Evolutionary conservation across 768 basidiomycete species (phyloP), one percentile per base, ranked within the genome.

Genomic region (Suillus discolor): DNA sequence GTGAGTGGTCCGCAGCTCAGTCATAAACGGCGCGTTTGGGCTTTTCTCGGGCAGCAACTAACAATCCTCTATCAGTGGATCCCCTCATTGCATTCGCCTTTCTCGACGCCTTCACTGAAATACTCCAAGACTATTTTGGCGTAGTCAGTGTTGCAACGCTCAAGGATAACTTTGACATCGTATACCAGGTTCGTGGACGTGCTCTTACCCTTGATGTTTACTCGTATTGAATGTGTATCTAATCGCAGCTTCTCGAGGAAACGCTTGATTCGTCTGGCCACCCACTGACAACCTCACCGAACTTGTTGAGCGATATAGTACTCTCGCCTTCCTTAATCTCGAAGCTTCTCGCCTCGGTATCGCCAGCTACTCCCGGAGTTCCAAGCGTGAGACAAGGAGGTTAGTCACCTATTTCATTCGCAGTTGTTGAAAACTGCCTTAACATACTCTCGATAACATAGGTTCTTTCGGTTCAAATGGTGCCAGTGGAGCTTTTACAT

Each of bases 201-300:
- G 6, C n/a, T 12, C 15, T 25, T 51, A 31, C 23, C 57, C 25
- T 23, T 38, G 23, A 20, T 23, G 8, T 44, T 34, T 25, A 23
- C 23, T 63, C 6, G 44, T 18, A 36, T 64, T 8, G 31, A 25
- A 31, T 38, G 16, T 12, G 13, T 12, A 4, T 18, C 16, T 45
- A 57, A 16, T 54, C 44, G 13, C 69, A 96, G 93, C 86, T 99
- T 20, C 84, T 97, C 38, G 96, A 97, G 79, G 96, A 99, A 78
- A 96, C 93, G n/a, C 80, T 99, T 34, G 96, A 97, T 73, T 89
- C 94, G 11, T 92, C 94, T 13, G 96, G 96, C 0, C 90, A 96
- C 73, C 96, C 96, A 0, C 81, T 96, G 44, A 97, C 96, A 7
- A 99, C 94, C 4, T 93, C 94, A 64, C 84, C 90, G 3, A 96